Conservation (phyloP, 805 yeast species). For the Lipomyces chichibuensis region DNA sequence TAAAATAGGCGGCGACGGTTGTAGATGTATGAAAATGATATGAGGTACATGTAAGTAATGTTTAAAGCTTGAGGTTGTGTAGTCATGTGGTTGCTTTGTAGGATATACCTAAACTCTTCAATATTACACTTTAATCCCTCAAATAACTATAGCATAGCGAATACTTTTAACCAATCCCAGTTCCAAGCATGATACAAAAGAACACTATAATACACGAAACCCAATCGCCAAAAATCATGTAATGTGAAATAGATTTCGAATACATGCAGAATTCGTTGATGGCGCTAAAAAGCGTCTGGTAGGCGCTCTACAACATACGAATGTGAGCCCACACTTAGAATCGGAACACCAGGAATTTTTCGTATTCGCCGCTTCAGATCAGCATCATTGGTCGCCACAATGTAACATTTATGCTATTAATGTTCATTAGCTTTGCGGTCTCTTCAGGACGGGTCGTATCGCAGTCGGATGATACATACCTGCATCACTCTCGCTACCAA, state of each 20-base stretch:
- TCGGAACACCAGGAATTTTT: conserved; percentile 96
- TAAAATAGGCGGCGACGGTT: not conserved
- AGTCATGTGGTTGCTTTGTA: not conserved
- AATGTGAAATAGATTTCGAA: not conserved
- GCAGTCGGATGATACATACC: conserved; percentile 16
- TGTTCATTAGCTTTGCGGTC: not conserved
- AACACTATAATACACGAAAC: not conserved
- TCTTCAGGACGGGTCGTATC: not conserved
- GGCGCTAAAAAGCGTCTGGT: conserved; percentile 54
- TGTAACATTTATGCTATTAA: conserved; percentile 78
- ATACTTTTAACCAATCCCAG: not conserved
- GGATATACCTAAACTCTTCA: not conserved
- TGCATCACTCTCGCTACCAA: conserved; percentile 89
- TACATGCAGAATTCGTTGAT: not conserved
- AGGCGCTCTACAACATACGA: conserved; percentile 89
- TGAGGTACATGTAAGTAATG: not conserved
- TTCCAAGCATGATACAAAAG: not conserved
- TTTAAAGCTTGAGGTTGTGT: not conserved
- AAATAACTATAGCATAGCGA: not conserved
- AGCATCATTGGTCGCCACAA: conserved; percentile 98
- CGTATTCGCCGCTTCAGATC: conserved; percentile 91
- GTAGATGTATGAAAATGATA: not conserved
- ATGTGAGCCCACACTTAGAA: conserved; percentile 95
- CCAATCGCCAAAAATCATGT: not conserved
- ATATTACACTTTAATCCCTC: not conserved